phyloP scores from a whole-genome alignment of 306 rosid species.

The Sophora flavescens region DNA sequence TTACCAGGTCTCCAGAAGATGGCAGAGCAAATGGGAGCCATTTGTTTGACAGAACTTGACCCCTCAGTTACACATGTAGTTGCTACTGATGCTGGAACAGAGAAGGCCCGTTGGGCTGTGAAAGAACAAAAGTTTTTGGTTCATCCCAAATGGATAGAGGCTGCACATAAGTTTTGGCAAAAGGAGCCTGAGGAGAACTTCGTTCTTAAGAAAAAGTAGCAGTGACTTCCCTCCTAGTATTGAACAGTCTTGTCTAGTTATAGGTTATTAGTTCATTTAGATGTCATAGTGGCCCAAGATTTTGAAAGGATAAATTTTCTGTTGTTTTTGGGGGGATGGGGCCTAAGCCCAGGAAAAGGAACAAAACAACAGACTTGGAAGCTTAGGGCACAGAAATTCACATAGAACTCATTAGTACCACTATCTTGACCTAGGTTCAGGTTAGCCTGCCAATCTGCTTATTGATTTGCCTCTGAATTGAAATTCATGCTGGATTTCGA shows the following conservation, averaged over 20 bases:
- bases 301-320: not conserved
- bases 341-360: too few relatives aligned
- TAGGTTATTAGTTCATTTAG: not conserved
- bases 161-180: constrained; percentile 82
- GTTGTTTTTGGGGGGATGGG: too few relatives aligned
- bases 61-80: constrained; percentile 79
- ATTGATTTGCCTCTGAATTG: too few relatives aligned
- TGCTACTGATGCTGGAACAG: constrained; percentile 78
- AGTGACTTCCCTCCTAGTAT: constrained; percentile 9
- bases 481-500: too few relatives aligned
- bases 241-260: not conserved
- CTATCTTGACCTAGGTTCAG: too few relatives aligned
- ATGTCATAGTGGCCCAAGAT: constrained; percentile 8
- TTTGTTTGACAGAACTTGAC: constrained; percentile 66
- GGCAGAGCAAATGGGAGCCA: constrained; percentile 92
- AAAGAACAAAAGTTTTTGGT: constrained; percentile 77
- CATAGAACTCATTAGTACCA: too few relatives aligned
- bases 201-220: constrained; percentile 42
- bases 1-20: constrained; percentile 71
- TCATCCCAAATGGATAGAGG: constrained; percentile 85
- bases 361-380: not conserved
- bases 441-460: too few relatives aligned
- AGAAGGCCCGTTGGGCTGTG: constrained; percentile 86
- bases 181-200: constrained; percentile 78
- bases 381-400: not conserved